Base-by-base conservation (phyloP, 441 rosid species). In the Populus hybrid region DNA sequence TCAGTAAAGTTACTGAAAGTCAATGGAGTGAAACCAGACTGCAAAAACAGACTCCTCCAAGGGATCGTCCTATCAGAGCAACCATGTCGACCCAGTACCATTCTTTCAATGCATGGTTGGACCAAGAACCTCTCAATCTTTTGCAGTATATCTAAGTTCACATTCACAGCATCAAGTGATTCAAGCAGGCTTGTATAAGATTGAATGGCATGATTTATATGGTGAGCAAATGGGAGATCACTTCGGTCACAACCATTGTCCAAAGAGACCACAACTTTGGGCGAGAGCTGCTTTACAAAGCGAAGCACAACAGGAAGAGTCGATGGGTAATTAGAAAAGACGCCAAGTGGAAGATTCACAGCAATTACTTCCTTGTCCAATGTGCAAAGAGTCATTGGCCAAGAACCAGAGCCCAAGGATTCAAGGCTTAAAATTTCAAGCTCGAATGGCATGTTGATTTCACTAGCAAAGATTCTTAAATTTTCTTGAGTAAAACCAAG, bases 271-370 rank as follows among this genome's bases (percentile, higher is more conserved):
- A 91, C 86, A 75, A 91, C 79, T 78, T 87, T 87, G 24, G 93
- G 94, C 4, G 93, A 88, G 42, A 91, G 91, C 79, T 88, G 90
- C 84, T 85, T 91, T 36, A 89, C 85, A 71, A 84, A 79, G n/a
- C 87, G 87, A 68, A 91, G 84, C 24, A 85, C 86, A 40, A 70
- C 42, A 6, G 89, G 90, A 26, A 89, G 78, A 8, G 77, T 73
- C 0, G 88, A 79, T 10, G 90, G 91, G 71, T 80, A 79, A 69
- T 75, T 82, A 0, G 87, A 80, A 45, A 82, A 87, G 42, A 87
- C 78, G 78, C 89, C 84, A 63, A 87, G 77, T 6, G 94, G 94
- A 68, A 91, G 82, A 84, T 88, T 88, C 77, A 91, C 93, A 2
- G 86, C 93, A 77, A 87, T 81, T 1, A 80, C 86, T 79, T 87